Evolutionary conservation across 495 filamentous ascomycete genomes (phyloP), one percentile per base, ranked within the genome.

Genomic region (Thozetella sp.): DNA sequence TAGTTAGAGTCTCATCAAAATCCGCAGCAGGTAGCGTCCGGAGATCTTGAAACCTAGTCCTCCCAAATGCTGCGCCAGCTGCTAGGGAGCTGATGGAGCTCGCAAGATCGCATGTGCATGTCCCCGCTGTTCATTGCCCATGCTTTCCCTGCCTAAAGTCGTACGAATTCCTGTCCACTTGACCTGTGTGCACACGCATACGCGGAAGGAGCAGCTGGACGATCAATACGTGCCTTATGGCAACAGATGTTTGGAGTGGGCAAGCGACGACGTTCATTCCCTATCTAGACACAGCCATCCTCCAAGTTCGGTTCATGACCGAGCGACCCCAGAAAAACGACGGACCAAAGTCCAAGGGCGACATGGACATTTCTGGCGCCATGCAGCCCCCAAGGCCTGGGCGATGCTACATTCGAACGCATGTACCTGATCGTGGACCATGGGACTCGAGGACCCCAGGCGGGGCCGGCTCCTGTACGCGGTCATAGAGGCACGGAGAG

Each of bases 301-400:
- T 11, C 43, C 43, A 4, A 48, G n/a, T 48, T 20, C n/a, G 43
- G 43, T 48, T 48, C 43, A 19, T n/a, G 43, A 20, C 43, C 43
- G 43, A 48, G 30, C 30, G 30, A 37, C 43, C 43, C 43, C 43
- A 48, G 43, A 48, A 48, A 48, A 13, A 20, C 43, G 4, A n/a
- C 9, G 11, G 9, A 48, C 43, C 30, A 37, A 17, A 48, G 43
- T 48, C 20, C 43, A 48, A 48, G 43, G 43, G 20, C 10, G 20
- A 11, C 3, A n/a, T 48, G 12, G 43, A 48, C 43, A 13, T 10
- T 48, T 61, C 54, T 62, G 60, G 58, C 61, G 52, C 62, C 57
- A 27, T 68, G 65, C 61, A 70, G 60, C 57, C 60, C 22, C 25
- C 22, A 53, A 55, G 63, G 65, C 59, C 57, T 55, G 54, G 51